Evolutionary conservation across 805 yeast genomes (phyloP), one percentile per base, ranked within the genome.

Genomic region (Kodamaea neixiangensis): DNA sequence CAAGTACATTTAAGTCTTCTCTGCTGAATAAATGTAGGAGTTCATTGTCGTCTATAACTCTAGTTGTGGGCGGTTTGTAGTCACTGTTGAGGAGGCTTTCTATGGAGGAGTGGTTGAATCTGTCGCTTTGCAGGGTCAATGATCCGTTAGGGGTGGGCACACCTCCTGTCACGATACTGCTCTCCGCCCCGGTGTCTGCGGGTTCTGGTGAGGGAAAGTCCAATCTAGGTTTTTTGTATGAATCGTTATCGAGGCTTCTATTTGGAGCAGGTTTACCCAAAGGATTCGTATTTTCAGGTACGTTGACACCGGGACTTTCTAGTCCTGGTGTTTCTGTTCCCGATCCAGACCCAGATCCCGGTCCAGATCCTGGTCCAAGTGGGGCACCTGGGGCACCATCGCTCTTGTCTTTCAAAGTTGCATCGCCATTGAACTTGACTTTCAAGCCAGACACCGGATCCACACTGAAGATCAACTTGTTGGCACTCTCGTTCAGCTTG

Each of bases 1-100:
- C 77, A 14, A 74, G 56, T 9, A 69, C 41, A 37, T 71, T 61
- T 47, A 74, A 61, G 51, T 73, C 78, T 11, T 64, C 64, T 21
- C 58, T 62, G 47, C 63, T 60, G 44, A 59, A 64, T 18, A 49
- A 51, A 43, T 39, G 55, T 4, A 50, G 46, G 41, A 50, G 39
- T 17, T 47, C 50, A 29, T 35, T 14, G 9, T 46, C 47, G n/a
- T 38, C n/a, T 2, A 42, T 29, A 11, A 37, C 17, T 37, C 19
- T 37, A 5, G 21, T 4, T 11, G 49, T 37, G 6, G 41, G 41
- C 5, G 49, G 45, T 35, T 47, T 40, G 34, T 47, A 47, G 22
- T 46, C 47, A 18, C 31, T 41, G 33, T 52, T 43, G 37, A 46
- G 41, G 5, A 49, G 39, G 3, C 42, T 13, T 38, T 38, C 49